Base-by-base conservation (phyloP, 345 rosid species). In the Populus davidiana region DNA sequence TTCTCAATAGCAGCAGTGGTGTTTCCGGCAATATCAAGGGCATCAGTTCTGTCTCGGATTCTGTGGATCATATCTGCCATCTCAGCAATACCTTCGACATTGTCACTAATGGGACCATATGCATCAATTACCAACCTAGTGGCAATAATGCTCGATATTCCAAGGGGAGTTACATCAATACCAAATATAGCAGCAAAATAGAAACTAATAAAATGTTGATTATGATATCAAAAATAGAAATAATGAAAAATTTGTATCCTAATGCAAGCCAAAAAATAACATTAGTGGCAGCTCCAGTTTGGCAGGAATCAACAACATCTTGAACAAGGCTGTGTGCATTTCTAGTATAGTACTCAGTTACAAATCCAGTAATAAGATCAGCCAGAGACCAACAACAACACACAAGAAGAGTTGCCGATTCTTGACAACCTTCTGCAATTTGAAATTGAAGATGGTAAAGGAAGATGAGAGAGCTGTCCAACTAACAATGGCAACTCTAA, bases 291-390 rank as follows among this genome's bases (percentile, higher is more conserved):
- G 96, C 96, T 76, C 93, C 93, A 77, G 92, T 90, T 74, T 97
- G 86, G 88, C 97, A 93, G 72, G 98, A 94, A 87, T 93, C 98
- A 67, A 96, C 98, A 81, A 94, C 98, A 82, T 93, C 98, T 87
- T 91, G 96, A 72, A 93, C 97, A 33, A 97, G 97, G 88, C 97
- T 94, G 84, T 91, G 88, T 33, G 95, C 92, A 79, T 88, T 89
- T 85, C 92, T 91, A 38, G 91, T 91, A 74, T 85, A 91, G 80
- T 89, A 89, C 82, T 91, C 92, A 0, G 92, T 89, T 25, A 91
- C 90, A 72, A 91, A 91, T 77, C 93, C 91, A 78, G 89, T 88
- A 78, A 89, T 86, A 67, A 91, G 93, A 36, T 91, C 95, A 67
- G 92, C 95, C 92, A 91, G 18, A 91, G 89, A 74, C 95, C 95